These are phyloP conservation scores for Phylloboletellus chloephorus DNA, from an alignment of 1,284 basidiomycete species.

Conservation along the genomic window DNA sequence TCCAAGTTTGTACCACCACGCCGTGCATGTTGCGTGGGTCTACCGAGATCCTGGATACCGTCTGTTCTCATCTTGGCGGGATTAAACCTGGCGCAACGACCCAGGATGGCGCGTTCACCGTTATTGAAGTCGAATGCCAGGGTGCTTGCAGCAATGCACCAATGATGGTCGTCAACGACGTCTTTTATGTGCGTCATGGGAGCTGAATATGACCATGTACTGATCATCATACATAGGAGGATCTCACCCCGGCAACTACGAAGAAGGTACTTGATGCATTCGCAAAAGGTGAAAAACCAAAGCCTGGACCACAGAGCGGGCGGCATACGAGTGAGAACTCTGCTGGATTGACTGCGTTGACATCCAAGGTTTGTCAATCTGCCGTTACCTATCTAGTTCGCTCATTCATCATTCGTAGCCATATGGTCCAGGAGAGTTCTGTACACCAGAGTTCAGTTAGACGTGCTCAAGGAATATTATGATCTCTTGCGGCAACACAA, in stretches of 20 bases:
- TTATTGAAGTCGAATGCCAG: conserved; percentile 97
- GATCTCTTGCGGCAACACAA: not conserved
- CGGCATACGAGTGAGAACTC: conserved; percentile 88
- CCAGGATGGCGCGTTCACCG: conserved; percentile 93
- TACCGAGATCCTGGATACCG: conserved; percentile 83
- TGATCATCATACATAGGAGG: conserved; percentile 62
- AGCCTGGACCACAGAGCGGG: conserved; percentile 87
- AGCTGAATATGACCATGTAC: not conserved
- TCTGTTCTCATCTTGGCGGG: conserved; percentile 79
- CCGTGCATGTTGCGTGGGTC: conserved; percentile 97
- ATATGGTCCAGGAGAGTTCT: conserved; percentile 90
- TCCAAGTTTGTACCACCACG: conserved; percentile 98
- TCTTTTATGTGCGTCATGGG: conserved; percentile 76
- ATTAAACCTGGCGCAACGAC: conserved; percentile 90
- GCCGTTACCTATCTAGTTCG: conserved; percentile 1
- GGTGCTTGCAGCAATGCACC: conserved; percentile 99
- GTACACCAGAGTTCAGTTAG: conserved; percentile 83
- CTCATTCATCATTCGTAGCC: conserved; percentile 51
- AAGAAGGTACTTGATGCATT: conserved; percentile 86
- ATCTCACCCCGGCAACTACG: conserved; percentile 89
- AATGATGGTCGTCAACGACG: conserved; percentile 95
- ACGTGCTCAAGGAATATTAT: conserved; percentile 7
- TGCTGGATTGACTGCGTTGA: conserved; percentile 81
- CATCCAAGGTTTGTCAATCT: conserved; percentile 59
- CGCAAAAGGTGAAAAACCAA: conserved; percentile 80